Base-by-base conservation (phyloP, 108 stramenopile genomes). In the Stephanodiscus triporus region DNA sequence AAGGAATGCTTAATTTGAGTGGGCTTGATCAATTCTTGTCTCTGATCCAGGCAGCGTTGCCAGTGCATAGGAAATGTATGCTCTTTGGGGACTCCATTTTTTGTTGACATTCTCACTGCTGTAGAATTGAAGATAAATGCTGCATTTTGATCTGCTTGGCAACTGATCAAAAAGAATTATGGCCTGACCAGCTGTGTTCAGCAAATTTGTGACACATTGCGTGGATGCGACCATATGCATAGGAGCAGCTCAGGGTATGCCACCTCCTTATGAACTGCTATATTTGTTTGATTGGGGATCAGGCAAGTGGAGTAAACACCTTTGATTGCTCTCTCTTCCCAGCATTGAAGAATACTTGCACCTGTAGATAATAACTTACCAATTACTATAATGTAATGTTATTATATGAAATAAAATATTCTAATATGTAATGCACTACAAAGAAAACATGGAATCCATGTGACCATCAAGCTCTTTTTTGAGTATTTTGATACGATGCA, bases 191-290 rank as follows among this genome's bases (percentile, higher is more conserved):
- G 71, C 42, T 45, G 57, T 45, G 32, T 50, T 4, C 40, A 17
- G 2, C 11, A 19, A 17, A 34, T 63, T n/a, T 73, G 72, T 57
- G 29, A 55, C 42, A 40, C 10, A 4, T 2, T 0, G 2, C 2
- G 27, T 8, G 24, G 40, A 29, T 6, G 32, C 32, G 2, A 34
- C 32, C 32, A 34, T 63, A 53, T 65, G 63, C 72, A 24, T 4
- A 64, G 2, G 72, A 73, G n/a, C 72, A 65, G 24, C 49, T 73
- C 0, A 38, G 49, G 23, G 62, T 73, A 3, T 63, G 54, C 27
- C 72, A 65, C 63, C 63, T 65, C 10, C 24, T 73, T 9, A 22
- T 34, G 20, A 73, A 73, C 55, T 63, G 63, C 32, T 42, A 74
- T 20, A 54, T 34, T 2, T 74, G 73, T 32, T 58, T 74, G 4